Evolutionary conservation across 805 yeast genomes (phyloP), one percentile per base, ranked within the genome.

Genomic region (Vanderwaltozyma polyspora): DNA sequence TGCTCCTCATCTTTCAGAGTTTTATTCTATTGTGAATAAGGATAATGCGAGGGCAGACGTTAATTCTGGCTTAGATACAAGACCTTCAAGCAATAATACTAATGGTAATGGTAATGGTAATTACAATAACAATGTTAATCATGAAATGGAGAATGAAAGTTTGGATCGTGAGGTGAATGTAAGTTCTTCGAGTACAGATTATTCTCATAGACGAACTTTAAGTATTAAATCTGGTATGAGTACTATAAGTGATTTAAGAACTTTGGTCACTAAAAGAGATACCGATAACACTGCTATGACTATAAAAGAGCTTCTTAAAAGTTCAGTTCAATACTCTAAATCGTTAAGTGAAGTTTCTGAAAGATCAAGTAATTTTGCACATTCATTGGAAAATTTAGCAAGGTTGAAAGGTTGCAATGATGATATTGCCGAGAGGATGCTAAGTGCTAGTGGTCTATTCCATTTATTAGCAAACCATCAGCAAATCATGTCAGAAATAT

Each of bases 391-490:
- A 47, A 67, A 64, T 28, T 64, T 74, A 38, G 76, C 85, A 1
- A 62, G 70, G 33, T 66, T 74, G 42, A 74, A 75, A 49, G 84
- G 84, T 11, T 69, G 77, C 14, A 76, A 74, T 12, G 56, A 57
- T 17, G 64, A 43, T 12, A 49, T 73, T 1, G 68, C 77, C 2
- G 79, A 79, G 43, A 84, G 84, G 7, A 54, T 84, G 12, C 59
- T 74, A 44, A 69, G 75, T 32, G 81, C 87, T 2, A 78, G 85
- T 28, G 94, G 94, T 0, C 60, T 85, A 35, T 87, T 82, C 45
- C 76, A 72, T 48, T 63, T 85, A 28, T 69, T 82, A 14, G 76
- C 89, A 0, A 83, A 82, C 51, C 91, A 83, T 51, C 79, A 80
- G 40, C 77, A 76, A 40, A 72, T 85, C 11, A 63, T 85, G 43